phyloP scores from a whole-genome alignment of 257 asterid species.

The Marsdenia floribunda region DNA sequence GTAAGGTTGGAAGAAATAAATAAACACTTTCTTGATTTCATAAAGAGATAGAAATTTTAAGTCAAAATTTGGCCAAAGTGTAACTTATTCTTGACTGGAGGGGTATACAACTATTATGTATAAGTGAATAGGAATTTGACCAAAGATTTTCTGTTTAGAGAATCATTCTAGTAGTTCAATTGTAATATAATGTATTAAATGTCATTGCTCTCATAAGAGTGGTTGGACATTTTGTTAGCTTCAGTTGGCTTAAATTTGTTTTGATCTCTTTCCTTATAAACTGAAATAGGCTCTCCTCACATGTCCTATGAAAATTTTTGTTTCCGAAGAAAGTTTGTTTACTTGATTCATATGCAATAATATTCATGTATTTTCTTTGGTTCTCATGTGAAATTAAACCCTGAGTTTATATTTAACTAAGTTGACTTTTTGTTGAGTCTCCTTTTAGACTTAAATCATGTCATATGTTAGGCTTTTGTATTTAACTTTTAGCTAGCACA shows the following conservation, averaged over 20 bases:
- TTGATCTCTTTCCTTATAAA: neutral
- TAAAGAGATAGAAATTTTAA: neutral
- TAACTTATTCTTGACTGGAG: neutral
- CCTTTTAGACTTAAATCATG: neutral
- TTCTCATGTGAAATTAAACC: neutral
- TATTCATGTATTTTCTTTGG: neutral
- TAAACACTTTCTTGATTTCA: neutral
- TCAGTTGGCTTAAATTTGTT: neutral
- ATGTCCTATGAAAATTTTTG: neutral
- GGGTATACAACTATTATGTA: neutral
- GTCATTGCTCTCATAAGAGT: neutral
- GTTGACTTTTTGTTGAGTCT: neutral
- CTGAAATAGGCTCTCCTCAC: neutral
- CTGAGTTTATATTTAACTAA: neutral
- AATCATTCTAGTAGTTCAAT: neutral
- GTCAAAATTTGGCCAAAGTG: neutral
- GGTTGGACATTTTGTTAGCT: neutral
- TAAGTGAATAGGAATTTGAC: neutral
- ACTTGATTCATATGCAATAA: neutral
- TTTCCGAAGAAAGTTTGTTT: neutral
- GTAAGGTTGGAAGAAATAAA: neutral
- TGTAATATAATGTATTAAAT: neutral
- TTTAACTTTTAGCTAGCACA: neutral
- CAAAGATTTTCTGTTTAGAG: neutral
- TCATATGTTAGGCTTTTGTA: neutral